Conservation (phyloP, 2,329 filamentous ascomycete genomes). For the Sclerotiophoma versabilis region DNA sequence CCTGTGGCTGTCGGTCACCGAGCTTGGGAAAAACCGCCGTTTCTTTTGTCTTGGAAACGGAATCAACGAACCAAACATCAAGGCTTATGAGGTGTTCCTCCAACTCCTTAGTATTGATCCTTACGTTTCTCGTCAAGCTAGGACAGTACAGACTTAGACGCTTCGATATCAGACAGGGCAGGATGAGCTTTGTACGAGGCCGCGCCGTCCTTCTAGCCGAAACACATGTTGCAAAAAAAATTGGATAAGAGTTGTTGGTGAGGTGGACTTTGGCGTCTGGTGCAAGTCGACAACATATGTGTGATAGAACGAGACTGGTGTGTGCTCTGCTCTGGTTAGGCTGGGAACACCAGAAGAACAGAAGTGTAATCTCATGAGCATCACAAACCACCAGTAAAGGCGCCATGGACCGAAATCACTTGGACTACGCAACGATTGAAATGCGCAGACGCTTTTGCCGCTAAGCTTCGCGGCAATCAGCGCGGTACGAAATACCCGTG, state of each 20-base stretch:
- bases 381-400: neutral
- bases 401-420: neutral
- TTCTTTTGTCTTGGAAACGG: neutral
- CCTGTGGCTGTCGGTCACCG: conserved; percentile 6
- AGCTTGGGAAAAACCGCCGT: neutral
- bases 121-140: too few relatives aligned
- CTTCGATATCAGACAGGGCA: too few relatives aligned
- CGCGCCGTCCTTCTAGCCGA: too few relatives aligned
- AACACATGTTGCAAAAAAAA: too few relatives aligned
- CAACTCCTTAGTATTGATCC: neutral
- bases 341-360: neutral
- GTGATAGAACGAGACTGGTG: neutral
- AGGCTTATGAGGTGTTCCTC: neutral
- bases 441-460: neutral
- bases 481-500: neutral
- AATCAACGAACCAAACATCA: neutral
- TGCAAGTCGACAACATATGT: neutral
- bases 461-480: neutral
- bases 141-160: too few relatives aligned
- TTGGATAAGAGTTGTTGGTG: too few relatives aligned
- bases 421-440: neutral
- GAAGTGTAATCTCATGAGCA: neutral
- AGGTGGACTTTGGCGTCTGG: neutral
- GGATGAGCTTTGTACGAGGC: too few relatives aligned
- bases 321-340: neutral